Evolutionary conservation across 2,329 filamentous ascomycete species (phyloP).

Genomic region (Fusarium sp.): DNA sequence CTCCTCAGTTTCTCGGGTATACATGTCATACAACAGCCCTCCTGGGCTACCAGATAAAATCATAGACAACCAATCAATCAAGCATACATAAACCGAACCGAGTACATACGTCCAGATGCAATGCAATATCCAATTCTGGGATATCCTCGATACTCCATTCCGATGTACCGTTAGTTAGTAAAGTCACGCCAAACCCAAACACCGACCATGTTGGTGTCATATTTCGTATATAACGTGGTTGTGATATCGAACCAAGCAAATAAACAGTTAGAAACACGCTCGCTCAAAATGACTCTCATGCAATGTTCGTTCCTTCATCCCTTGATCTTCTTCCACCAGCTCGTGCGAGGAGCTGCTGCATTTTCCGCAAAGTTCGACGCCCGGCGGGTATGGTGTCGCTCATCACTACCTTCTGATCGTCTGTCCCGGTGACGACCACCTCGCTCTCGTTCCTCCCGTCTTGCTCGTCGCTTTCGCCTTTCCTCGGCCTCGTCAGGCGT

Average conservation of each 20-base stretch:
- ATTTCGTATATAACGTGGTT: constrained; percentile 24
- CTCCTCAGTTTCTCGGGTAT: constrained; percentile 25
- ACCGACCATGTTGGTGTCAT: constrained; percentile 17
- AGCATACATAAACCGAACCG: constrained; percentile 1
- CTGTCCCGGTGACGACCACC: constrained; percentile 39
- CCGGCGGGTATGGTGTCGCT: constrained; percentile 56
- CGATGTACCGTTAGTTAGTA: constrained; percentile 25
- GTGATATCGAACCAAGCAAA: constrained; percentile 19
- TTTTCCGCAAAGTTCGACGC: constrained; percentile 57
- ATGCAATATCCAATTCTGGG: constrained; percentile 14
- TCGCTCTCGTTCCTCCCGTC: constrained; percentile 55
- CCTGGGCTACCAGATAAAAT: constrained; percentile 1
- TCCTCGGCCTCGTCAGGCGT: constrained; percentile 58
- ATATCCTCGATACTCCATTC: constrained; percentile 31
- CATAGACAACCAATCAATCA: constrained; percentile 7
- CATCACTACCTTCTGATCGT: constrained; percentile 58
- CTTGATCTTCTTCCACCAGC: constrained; percentile 70
- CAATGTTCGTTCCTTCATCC: constrained; percentile 47
- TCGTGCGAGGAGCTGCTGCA: constrained; percentile 61
- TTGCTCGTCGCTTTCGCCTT: constrained; percentile 55
- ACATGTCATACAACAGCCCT: constrained; percentile 27
- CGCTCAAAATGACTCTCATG: constrained; percentile 42
- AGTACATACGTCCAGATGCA: not conserved
- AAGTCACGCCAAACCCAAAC: constrained; percentile 24
- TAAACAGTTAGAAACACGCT: constrained; percentile 40